A percentile compares a stretch with the other conserved stretches of the same genome.
phyloP scores from a whole-genome alignment of 2,329 filamentous ascomycete species.

The Penicillium sp. region DNA sequence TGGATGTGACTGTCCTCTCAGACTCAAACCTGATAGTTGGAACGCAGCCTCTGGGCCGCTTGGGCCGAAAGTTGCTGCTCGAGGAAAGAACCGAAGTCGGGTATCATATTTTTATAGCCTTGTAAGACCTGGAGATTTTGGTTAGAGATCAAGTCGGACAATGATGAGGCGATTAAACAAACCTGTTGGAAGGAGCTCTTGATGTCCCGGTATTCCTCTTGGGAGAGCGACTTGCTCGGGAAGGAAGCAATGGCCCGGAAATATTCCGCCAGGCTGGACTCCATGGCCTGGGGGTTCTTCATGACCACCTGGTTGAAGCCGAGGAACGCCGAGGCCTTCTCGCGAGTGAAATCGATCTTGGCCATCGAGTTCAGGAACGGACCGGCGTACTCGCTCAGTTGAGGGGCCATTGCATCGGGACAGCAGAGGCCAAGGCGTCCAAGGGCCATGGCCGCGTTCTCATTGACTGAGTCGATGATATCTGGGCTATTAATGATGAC shows the following conservation, averaged over 20 bases:
- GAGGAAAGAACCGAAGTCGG: conserved; percentile 47
- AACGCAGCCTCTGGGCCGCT: conserved; percentile 42
- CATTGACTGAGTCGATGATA: conserved; percentile 80
- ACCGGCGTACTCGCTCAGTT: conserved; percentile 74
- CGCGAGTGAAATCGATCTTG: conserved; percentile 81
- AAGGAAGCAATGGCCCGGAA: conserved; percentile 80
- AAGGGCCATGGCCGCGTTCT: conserved; percentile 92
- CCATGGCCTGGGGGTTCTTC: conserved; percentile 87
- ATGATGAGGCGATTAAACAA: conserved; percentile 32
- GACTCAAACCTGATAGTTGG: conserved; percentile 42
- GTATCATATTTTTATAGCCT: conserved; percentile 49
- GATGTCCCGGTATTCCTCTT: conserved; percentile 60
- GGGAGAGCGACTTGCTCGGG: conserved; percentile 58
- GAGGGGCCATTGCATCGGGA: conserved; percentile 71
- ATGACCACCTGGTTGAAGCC: conserved; percentile 84
- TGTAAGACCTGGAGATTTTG: conserved; percentile 37
- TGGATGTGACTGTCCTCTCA: background rate
- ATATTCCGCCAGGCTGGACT: conserved; percentile 76
- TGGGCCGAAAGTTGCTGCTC: conserved; percentile 40
- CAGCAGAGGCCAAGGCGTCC: conserved; percentile 82
- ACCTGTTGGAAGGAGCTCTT: conserved; percentile 75
- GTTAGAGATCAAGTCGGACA: background rate
- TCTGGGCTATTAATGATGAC: conserved; percentile 81
- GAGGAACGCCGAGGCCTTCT: conserved; percentile 90
- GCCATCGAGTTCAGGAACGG: conserved; percentile 79